These are phyloP conservation scores for Aureobasidium leucospermi DNA, from an alignment of 2,329 filamentous ascomycete genomes.

Conservation along the genomic window DNA sequence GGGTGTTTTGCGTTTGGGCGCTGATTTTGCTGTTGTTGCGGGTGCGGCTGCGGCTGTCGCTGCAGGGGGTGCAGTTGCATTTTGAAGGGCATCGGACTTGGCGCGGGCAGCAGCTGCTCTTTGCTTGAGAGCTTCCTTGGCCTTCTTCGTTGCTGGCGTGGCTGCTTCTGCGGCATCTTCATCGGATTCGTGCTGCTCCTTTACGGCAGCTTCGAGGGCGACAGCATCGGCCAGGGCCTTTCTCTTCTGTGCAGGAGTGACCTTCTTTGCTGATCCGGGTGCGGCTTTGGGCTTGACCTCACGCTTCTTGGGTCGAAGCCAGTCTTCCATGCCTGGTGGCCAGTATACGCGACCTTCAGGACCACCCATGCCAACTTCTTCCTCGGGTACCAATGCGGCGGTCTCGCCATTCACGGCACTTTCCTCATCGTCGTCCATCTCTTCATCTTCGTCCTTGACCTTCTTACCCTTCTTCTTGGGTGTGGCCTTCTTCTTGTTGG, in stretches of 20 bases:
- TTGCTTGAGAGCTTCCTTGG: constrained; percentile 27
- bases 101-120: constrained; percentile 16
- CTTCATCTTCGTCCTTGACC: constrained; percentile 29
- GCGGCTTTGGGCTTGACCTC: constrained; percentile 50
- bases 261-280: constrained; percentile 26
- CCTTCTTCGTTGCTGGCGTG: constrained; percentile 33
- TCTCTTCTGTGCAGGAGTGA: constrained; percentile 17
- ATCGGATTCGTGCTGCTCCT: constrained; percentile 22
- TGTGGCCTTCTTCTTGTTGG: constrained; percentile 32
- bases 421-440: constrained; percentile 29
- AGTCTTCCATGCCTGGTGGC: constrained; percentile 84
- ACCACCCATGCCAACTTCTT: constrained; percentile 81
- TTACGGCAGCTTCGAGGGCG: constrained; percentile 15
- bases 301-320: constrained; percentile 74
- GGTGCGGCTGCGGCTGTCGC: constrained; percentile 22
- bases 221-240: constrained; percentile 20
- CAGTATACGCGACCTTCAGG: constrained; percentile 77
- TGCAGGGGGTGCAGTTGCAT: constrained; percentile 21
- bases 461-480: constrained; percentile 39
- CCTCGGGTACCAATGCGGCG: constrained; percentile 46
- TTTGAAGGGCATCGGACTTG: constrained; percentile 18
- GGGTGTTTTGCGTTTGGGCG: constrained; percentile 18
- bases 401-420: constrained; percentile 35
- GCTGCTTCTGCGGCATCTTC: constrained; percentile 28
- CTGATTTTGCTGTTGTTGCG: constrained; percentile 16